Base-by-base conservation (phyloP, 306 rosid genomes). In the Cyclanthera cordifolia region DNA sequence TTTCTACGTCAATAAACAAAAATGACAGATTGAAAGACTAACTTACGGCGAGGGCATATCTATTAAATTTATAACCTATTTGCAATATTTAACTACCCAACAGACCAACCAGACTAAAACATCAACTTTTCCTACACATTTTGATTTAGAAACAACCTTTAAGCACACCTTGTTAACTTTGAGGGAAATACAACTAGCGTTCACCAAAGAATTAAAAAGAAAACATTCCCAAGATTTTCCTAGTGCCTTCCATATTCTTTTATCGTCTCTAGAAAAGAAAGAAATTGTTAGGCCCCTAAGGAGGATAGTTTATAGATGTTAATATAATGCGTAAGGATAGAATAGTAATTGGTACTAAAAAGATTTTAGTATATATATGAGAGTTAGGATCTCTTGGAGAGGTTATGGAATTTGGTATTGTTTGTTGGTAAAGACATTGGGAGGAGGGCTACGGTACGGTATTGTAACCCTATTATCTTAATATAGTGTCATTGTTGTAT, bases 11-110 rank as follows among this genome's bases (percentile, higher is more conserved):
- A 13, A n/a, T 16, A 16, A 57, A 28, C 65, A 57, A 57, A 57
- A 16, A 3, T n/a, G 14, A 51, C 46, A 58, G 39, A 30, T 30
- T 58, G 66, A 30, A 58, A 30, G 66, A 32, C 41, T 16, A 23
- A 57, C 8, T 30, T 16, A 58, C 20, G 15, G 5, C n/a, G 66
- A 30, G 3, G 46, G 3, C 66, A 58, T 58, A 30, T 58, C 43
- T 58, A 16, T n/a, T n/a, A n/a, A n/a, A n/a, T n/a, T n/a, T 58
- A 58, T 58, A 58, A 58, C 66, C 66, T 58, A 32, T 58, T 58
- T 58, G 14, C 24, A 58, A 58, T 16, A 58, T 30, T 30, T 28
- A 57, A 30, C 66, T 46, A 16, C 66, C 66, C 46, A 58, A 16
- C 3, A 43, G 7, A 14, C 66, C 21, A 58, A 58, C 46, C 46